A percentile compares a stretch with the other conserved stretches of the same genome.
Conservation (phyloP, 108 stramenopile genomes). For the Discostella pseudostelligera region DNA sequence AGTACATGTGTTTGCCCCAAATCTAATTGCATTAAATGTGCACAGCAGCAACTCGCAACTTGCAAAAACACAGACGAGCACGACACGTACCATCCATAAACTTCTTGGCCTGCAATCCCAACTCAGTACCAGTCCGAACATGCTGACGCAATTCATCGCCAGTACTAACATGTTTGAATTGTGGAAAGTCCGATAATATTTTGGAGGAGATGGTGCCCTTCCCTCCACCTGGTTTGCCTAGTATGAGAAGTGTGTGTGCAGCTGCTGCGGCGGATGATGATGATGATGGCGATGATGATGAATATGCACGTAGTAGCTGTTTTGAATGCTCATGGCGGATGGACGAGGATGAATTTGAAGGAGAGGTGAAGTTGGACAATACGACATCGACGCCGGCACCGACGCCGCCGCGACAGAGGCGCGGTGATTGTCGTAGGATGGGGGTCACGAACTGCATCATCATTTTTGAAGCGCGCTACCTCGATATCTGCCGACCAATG, state of each 20-base stretch:
- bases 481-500: too few species aligned
- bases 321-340: too few species aligned
- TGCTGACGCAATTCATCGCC: conserved; percentile 95
- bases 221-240: conserved; percentile 95
- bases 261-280: background rate
- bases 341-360: too few species aligned
- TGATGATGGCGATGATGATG: background rate
- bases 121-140: conserved; percentile 69
- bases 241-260: conserved; percentile 69
- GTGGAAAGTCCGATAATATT: conserved; percentile 85
- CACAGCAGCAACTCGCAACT: too few species aligned
- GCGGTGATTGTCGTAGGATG: background rate
- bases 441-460: too few species aligned
- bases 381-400: too few species aligned
- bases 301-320: too few species aligned
- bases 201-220: conserved; percentile 96
- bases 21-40: too few species aligned
- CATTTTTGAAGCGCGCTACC: too few species aligned
- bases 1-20: too few species aligned
- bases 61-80: too few species aligned
- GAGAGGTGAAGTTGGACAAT: too few species aligned
- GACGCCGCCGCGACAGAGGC: background rate
- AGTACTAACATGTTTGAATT: conserved; percentile 90
- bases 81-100: conserved; percentile 80
- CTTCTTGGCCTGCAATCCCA: conserved; percentile 87